Base-by-base conservation (phyloP, 805 yeast species). In the Wickerhamiella kurtzmanii region DNA sequence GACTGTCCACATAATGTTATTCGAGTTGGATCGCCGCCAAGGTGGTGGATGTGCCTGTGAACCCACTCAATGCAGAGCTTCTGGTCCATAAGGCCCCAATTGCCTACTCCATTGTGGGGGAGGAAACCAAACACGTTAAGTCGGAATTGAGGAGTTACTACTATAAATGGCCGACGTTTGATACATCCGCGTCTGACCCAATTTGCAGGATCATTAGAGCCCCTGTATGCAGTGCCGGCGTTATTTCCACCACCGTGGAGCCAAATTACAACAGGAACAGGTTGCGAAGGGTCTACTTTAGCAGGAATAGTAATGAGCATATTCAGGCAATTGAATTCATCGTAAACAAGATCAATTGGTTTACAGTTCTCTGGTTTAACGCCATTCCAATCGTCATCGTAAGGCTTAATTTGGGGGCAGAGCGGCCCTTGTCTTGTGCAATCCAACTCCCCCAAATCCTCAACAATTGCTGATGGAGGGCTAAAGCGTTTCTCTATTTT, bases 41-140 rank as follows among this genome's bases (percentile, higher is more conserved):
- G 71, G 40, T 65, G 55, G 20, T 48, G 47, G 47, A 74, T 72
- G 54, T 70, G 59, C 47, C 61, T 52, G 42, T 63, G 62, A 2
- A 66, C 66, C 79, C 78, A 74, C 52, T 67, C 66, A 3, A 73
- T 53, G 0, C 72, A 76, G 35, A 60, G 47, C 43, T 68, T 57
- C 56, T 72, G 78, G 56, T 74, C 78, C 66, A 69, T 67, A 44
- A 72, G 61, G 4, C 73, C 73, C 44, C 63, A 64, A 52, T 73
- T 69, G 3, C 63, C 63, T 15, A 56, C 45, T 4, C 61, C 62
- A 25, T 64, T 60, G 22, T 61, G 62, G 55, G 48, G 71, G 63
- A 61, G 64, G 63, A 69, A 61, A 39, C 76, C 68, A 50, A 64
- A 55, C 8, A 62, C 54, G 15, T 62, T 62, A 2, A 69, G 54